Evolutionary conservation across 2,329 filamentous ascomycete species (phyloP), one percentile per base, ranked within the genome.

Genomic region (Colletotrichum neosansevieriae): DNA sequence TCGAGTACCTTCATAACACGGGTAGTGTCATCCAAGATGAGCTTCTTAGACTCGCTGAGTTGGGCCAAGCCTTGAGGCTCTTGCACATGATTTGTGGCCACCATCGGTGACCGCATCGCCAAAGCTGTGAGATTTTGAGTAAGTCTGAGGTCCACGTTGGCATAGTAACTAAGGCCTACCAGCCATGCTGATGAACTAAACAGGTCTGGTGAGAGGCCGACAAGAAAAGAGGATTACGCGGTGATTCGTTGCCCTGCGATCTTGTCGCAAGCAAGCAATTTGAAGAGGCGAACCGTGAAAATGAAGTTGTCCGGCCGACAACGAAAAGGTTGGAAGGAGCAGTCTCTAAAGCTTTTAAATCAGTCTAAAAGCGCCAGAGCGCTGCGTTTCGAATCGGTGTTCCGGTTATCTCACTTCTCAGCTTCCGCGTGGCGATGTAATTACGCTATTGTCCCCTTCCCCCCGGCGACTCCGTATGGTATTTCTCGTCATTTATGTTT

Each of bases 1-100:
- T 65, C 63, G 6, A 36, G 7, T 0, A 65, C 21, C n/a, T 65
- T 60, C 3, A 9, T 5, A 3, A 65, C 63, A 13, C 29, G 38
- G 13, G 10, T 12, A 2, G 17, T 9, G 6, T 65, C 56, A 15
- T 65, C 63, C 40, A 65, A 13, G 1, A 61, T 38, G 1, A 65
- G 29, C 32, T 61, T 65, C n/a, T 21, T 38, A 0, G 56, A 40
- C 38, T 51, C 6, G 15, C 32, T 24, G 3, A 50, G 2, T 3
- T 50, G 1, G 1, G 29, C 36, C 19, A 44, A 19, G 3, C 32
- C 32, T 15, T 38, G 3, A 0, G n/a, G 40, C 1, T 21, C 42
- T 1, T 7, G 1, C 15, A n/a, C 0, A 11, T n/a, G 13, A 7
- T 10, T 49, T 4, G 13, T 11, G 21, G 49, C 3, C 54, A 24